Evolutionary conservation across 371 early-diverging fungal species (phyloP).

Genomic region (Mortierella sp.): DNA sequence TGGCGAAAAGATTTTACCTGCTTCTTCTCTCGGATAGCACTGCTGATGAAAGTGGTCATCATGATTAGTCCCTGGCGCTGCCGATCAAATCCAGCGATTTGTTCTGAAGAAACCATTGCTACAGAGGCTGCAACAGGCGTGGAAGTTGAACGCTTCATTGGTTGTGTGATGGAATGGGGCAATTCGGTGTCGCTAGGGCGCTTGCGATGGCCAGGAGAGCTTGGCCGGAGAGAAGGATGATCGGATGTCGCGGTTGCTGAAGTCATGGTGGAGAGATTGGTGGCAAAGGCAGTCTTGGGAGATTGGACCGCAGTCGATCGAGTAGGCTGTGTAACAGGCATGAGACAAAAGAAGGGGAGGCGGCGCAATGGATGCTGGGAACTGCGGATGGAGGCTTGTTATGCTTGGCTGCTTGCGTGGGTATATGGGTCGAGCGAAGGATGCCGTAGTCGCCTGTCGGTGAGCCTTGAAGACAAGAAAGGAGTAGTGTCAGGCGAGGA

Average conservation of each 20-base stretch:
- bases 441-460: constrained; percentile 11
- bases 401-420: neutral
- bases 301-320: constrained; percentile 22
- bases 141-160: constrained; percentile 46
- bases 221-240: neutral
- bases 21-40: constrained; percentile 43
- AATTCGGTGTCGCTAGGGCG: constrained; percentile 31
- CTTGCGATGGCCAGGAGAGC: constrained; percentile 21
- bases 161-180: constrained; percentile 10
- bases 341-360: neutral
- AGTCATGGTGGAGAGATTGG: constrained; percentile 11
- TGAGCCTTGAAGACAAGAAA: neutral
- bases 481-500: neutral
- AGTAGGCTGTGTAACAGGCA: constrained; percentile 42
- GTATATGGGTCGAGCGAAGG: neutral
- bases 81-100: constrained; percentile 40
- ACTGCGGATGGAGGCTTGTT: neutral
- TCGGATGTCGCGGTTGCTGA: constrained; percentile 3
- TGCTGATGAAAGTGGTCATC: constrained; percentile 50
- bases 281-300: constrained; percentile 31
- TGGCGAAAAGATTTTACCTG: constrained; percentile 22
- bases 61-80: constrained; percentile 43
- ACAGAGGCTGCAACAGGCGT: constrained; percentile 35
- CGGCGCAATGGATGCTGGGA: neutral
- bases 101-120: constrained; percentile 41